Evolutionary conservation across 1,139 yeast species (phyloP).

Genomic region (Diutina ranongensis): DNA sequence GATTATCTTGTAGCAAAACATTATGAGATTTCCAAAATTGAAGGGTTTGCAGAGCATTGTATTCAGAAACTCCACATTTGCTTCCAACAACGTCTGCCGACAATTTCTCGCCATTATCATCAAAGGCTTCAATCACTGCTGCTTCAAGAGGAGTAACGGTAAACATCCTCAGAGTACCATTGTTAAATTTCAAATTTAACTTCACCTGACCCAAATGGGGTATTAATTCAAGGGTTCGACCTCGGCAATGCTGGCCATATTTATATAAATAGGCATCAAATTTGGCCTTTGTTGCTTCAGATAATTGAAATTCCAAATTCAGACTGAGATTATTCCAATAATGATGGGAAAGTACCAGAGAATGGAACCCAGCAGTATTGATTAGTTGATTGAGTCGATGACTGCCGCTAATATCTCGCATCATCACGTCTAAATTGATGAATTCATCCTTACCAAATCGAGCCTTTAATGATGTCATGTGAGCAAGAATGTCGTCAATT

Average conservation of each 20-base stretch:
- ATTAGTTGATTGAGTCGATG: constrained; percentile 19
- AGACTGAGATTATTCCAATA: constrained; percentile 12
- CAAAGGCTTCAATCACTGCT: constrained; percentile 45
- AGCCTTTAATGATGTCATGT: constrained; percentile 42
- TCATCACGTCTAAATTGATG: constrained; percentile 72
- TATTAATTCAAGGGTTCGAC: constrained; percentile 47
- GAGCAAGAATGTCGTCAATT: constrained; percentile 23
- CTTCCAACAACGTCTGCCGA: constrained; percentile 16
- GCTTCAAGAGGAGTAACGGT: constrained; percentile 65
- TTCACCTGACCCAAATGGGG: constrained; percentile 55
- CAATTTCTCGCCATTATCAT: constrained; percentile 20
- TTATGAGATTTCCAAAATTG: constrained; percentile 47
- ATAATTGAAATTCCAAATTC: constrained; percentile 18
- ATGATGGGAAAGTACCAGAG: constrained; percentile 13
- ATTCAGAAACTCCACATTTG: constrained; percentile 23
- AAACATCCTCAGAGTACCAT: constrained; percentile 16
- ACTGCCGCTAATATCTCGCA: constrained; percentile 59
- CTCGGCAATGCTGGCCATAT: constrained; percentile 36
- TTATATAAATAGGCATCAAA: constrained; percentile 32
- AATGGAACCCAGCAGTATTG: neutral
- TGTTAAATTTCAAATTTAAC: constrained; percentile 43
- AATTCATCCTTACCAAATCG: constrained; percentile 62
- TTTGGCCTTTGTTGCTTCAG: constrained; percentile 26
- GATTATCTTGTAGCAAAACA: constrained; percentile 25
- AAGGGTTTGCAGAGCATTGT: constrained; percentile 27